Percentiles rank a stretch among this genome's conserved stretches.
These are phyloP conservation scores for Xylaria sp. DNA, from an alignment of 495 filamentous ascomycete species.

Conservation along the genomic window DNA sequence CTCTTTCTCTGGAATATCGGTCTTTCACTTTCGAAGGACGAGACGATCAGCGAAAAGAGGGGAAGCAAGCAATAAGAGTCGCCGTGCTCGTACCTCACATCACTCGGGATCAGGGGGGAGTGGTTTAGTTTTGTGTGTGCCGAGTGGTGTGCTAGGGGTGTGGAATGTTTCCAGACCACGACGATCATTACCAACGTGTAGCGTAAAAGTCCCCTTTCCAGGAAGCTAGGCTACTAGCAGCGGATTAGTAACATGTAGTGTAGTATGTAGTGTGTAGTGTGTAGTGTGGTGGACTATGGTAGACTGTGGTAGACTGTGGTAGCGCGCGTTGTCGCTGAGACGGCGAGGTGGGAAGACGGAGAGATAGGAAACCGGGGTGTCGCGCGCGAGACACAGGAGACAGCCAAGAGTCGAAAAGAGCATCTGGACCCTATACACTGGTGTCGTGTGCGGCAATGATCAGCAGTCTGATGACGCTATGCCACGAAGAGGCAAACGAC, in stretches of 20 bases:
- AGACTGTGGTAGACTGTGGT: too few species aligned
- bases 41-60: slow-evolving; percentile 14
- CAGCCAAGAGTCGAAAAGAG: slow-evolving; percentile 28
- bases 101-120: slow-evolving; percentile 22
- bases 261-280: neutral
- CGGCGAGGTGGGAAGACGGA: slow-evolving; percentile 12
- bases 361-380: slow-evolving; percentile 25
- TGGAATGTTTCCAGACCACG: slow-evolving; percentile 32
- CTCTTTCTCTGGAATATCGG: neutral
- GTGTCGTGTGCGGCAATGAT: slow-evolving; percentile 43
- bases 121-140: slow-evolving; percentile 29
- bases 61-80: slow-evolving; percentile 22
- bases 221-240: slow-evolving; percentile 14
- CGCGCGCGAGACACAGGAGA: slow-evolving; percentile 20
- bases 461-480: slow-evolving; percentile 45
- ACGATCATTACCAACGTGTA: slow-evolving; percentile 28
- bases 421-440: slow-evolving; percentile 28
- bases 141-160: slow-evolving; percentile 23
- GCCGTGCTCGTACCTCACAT: slow-evolving; percentile 16
- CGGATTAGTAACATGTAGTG: slow-evolving; percentile 1
- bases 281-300: too few species aligned
- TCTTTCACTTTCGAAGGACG: slow-evolving; percentile 4
- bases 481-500: slow-evolving; percentile 33
- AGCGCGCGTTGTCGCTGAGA: slow-evolving; percentile 2
- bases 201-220: slow-evolving; percentile 10